Evolutionary conservation across 1,284 basidiomycete genomes (phyloP).

Genomic region (Cryptococcus sp.): DNA sequence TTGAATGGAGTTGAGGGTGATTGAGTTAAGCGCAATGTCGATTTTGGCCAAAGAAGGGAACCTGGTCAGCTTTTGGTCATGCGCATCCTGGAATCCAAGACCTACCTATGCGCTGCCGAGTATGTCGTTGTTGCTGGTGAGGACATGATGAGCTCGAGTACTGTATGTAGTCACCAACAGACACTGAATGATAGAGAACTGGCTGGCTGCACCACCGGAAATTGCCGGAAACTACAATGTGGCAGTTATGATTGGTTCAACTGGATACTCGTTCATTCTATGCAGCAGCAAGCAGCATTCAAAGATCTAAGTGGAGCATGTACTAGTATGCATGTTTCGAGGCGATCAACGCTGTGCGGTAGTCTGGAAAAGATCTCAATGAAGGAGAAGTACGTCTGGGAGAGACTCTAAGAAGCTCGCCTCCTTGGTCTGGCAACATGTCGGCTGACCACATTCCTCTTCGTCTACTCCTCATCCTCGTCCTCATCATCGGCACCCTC

Average conservation of each 20-base stretch:
- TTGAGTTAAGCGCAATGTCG: background rate
- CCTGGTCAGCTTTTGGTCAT: conserved; percentile 1
- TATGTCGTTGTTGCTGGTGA: conserved; percentile 53
- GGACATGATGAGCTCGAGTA: background rate
- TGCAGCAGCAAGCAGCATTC: too few relatives aligned
- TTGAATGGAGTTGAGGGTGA: background rate
- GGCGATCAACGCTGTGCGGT: too few relatives aligned
- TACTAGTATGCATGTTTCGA: too few relatives aligned
- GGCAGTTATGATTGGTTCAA: too few relatives aligned
- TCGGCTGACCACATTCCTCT: background rate
- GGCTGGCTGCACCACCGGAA: too few relatives aligned
- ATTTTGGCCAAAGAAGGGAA: background rate
- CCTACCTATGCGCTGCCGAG: conserved; percentile 64
- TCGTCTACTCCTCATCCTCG: background rate
- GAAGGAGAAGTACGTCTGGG: too few relatives aligned
- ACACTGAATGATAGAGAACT: too few relatives aligned
- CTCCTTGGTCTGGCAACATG: background rate
- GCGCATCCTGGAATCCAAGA: background rate
- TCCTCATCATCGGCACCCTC: background rate
- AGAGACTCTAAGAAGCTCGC: background rate
- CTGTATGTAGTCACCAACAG: too few relatives aligned
- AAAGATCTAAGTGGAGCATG: too few relatives aligned
- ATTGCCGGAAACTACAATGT: too few relatives aligned
- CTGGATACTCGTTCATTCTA: too few relatives aligned
- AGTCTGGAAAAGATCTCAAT: too few relatives aligned